Percentiles rank a stretch among this genome's conserved stretches.
These are phyloP conservation scores for Pythium aphanidermatum DNA, from an alignment of 352 stramenopile species.

Conservation along the genomic window DNA sequence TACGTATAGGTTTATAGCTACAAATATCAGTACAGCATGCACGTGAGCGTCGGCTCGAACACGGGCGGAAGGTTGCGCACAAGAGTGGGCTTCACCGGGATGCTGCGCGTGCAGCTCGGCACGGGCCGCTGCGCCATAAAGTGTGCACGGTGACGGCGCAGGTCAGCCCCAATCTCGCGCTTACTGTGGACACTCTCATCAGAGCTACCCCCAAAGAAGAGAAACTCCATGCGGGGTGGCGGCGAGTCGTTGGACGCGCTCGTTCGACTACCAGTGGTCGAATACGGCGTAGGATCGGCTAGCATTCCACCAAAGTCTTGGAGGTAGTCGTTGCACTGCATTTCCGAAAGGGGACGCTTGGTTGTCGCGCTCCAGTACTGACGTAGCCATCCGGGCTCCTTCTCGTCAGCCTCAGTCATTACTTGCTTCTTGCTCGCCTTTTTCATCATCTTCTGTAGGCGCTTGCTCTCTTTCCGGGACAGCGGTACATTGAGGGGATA, in stretches of 20 bases:
- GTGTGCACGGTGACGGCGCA: conserved; percentile 11
- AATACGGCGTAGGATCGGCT: neutral
- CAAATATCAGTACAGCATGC: too few relatives aligned
- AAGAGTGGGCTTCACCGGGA: conserved; percentile 35
- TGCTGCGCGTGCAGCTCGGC: conserved; percentile 19
- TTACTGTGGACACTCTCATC: conserved; percentile 26
- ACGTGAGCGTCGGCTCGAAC: conserved; percentile 31
- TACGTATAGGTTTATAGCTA: too few relatives aligned
- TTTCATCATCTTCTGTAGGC: neutral
- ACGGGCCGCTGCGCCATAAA: conserved; percentile 3
- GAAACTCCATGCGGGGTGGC: conserved; percentile 34
- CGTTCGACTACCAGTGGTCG: conserved; percentile 17
- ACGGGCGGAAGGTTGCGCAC: conserved; percentile 36
- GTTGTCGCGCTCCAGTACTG: conserved; percentile 10
- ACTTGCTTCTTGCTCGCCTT: neutral
- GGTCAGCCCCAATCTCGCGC: conserved; percentile 24
- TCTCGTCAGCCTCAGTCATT: neutral
- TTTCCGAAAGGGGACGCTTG: conserved; percentile 9
- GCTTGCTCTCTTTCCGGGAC: too few relatives aligned
- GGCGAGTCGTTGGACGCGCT: neutral
- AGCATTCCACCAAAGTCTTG: conserved; percentile 5
- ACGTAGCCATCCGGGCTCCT: conserved; percentile 10
- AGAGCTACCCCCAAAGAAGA: conserved; percentile 44
- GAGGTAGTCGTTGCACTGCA: conserved; percentile 8
- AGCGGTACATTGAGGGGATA: too few relatives aligned